Base-by-base conservation (phyloP, 2,329 filamentous ascomycete species). In the Aspergillus fijiensis region DNA sequence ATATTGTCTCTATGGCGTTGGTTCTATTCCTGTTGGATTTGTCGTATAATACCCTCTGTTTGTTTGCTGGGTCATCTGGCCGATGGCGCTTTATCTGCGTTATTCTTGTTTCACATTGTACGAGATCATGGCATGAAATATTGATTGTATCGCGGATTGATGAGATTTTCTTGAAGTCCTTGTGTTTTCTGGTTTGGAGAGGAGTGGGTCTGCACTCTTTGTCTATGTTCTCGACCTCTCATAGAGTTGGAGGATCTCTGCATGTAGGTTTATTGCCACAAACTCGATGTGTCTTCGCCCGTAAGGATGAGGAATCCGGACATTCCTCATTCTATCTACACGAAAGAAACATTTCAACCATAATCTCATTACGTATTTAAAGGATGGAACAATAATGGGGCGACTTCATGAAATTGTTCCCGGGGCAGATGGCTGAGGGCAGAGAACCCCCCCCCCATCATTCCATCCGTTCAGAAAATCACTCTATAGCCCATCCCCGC, bases 401-500 rank as follows among this genome's bases (percentile, higher is more conserved):
- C 10, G 11, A 35, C 4, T 16, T 5, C 33, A 3, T 12, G 11
- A 4, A 35, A 12, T 10, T 35, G 5, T 35, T 35, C 11, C 33
- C 11, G 14, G 33, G 11, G 14, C 7, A 10, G 31, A 12, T 5
- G 31, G 31, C 9, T 2, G 31, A 12, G 31, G 31, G 31, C 11
- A 35, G 3, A 35, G 33, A 35, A 16, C 27, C 1, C 1, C 1
- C 14, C 14, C 33, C 27, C 0, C 7, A 27, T 29, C 27, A 29
- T 29, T 29, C 7, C 27, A 10, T 29, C 27, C 7, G 2, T 29
- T 29, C 27, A 9, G 7, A 9, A 29, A 29, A 9, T 10, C 33
- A 6, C 14, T 35, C 6, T 60, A 21, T 23, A 64, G 12, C 9
- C 58, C 67, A 29, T 67, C 66, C 9, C 67, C 60, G 21, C 60